Base-by-base conservation (phyloP, 169 alveolate genomes). In the Sarcocystis neurona region DNA sequence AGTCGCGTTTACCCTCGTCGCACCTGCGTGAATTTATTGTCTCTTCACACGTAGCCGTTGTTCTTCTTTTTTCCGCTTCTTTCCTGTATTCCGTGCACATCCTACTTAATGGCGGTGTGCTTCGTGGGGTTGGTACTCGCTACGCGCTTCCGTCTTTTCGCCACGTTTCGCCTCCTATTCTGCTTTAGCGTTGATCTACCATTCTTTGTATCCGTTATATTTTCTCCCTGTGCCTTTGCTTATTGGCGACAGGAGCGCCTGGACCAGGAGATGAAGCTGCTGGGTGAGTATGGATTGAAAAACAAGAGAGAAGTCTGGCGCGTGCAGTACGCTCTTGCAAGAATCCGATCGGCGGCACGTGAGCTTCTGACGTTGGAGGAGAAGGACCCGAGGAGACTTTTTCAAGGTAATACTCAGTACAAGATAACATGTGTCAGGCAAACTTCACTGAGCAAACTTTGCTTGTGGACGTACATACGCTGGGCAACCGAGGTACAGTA, bases 281-380 rank as follows among this genome's bases (percentile, higher is more conserved):
- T 99, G 93, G 99, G 99, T 66, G 99, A 98, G 91, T 99, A 98
- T 93, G 99, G 99, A 78, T 95, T 99, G 82, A 98, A 98, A 96
- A 98, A 98, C 97, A 99, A 99, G 97, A 98, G 99, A 90, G 99
- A 99, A 94, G 99, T 97, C 87, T 97, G 99, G 99, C 95, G 96
- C 91, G 99, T 98, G 79, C 99, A 98, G 94, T 97, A 97, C 88
- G 97, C 98, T 60, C 97, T 99, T 84, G 99, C 99, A 68, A 98
- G 98, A 95, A 98, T 99, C 92, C 97, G 99, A 92, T 97, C 99
- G 48, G 99, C 99, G 48, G 99, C 99, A 46, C 98, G 99, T 94
- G 98, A 98, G 92, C 96, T 99, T 89, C 97, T 99, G 91, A 98
- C 99, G 90, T 96, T 98, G 79, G 99, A 99, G 50, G 99, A 96